Evolutionary conservation across 176 grass and related monocot species (phyloP).

Genomic region (Guadua angustifolia): DNA sequence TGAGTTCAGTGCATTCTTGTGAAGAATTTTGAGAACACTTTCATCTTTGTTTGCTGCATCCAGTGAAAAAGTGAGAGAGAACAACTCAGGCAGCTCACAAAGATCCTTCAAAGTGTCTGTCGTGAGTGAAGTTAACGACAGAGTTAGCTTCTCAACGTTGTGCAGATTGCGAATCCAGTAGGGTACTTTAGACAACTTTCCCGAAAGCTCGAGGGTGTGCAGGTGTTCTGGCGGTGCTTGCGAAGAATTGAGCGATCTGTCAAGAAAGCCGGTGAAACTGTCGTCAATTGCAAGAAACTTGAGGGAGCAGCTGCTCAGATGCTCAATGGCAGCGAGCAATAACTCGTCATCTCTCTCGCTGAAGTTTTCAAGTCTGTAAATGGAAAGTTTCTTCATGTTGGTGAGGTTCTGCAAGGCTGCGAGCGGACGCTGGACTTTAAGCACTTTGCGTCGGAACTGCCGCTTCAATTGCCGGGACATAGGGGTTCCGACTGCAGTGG

Average conservation of each 20-base stretch:
- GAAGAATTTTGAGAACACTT: not conserved
- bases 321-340: conserved; percentile 38
- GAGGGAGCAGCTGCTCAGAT: conserved; percentile 43
- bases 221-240: conserved; percentile 20
- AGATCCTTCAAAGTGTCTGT: not conserved
- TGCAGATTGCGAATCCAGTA: not conserved
- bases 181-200: not conserved
- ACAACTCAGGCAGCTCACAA: not conserved
- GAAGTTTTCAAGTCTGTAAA: not conserved
- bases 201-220: conserved; percentile 12
- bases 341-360: rapidly evolving
- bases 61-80: conserved; percentile 20
- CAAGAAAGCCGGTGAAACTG: conserved; percentile 33
- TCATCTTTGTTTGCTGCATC: rapidly evolving
- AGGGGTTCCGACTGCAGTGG: no score
- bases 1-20: not conserved
- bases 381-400: conserved; percentile 37
- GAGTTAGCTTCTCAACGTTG: conserved; percentile 33
- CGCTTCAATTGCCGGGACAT: no score
- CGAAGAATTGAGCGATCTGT: not conserved
- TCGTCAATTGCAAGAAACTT: conserved; percentile 39
- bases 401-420: conserved; percentile 15
- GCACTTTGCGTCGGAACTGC: no score
- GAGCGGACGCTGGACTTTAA: not conserved
- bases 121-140: conserved; percentile 29